phyloP scores from a whole-genome alignment of 306 rosid species.

The Notholithocarpus densiflorus region DNA sequence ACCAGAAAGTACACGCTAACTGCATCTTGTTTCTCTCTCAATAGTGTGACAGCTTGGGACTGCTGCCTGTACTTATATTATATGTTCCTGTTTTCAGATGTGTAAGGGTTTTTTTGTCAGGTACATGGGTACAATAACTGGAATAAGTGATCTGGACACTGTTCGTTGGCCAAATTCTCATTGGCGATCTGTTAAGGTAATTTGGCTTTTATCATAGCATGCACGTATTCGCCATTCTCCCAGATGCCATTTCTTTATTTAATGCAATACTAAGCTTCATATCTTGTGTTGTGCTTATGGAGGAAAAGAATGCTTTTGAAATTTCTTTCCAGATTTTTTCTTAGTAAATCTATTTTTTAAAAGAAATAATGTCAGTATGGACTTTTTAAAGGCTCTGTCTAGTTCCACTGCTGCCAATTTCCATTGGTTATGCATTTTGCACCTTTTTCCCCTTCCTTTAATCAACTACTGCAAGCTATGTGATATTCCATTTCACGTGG shows the following conservation, averaged over 20 bases:
- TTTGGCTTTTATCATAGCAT: background rate
- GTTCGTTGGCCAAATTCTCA: conserved; percentile 86
- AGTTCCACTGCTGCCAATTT: background rate
- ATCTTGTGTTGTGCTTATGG: background rate
- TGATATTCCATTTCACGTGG: background rate
- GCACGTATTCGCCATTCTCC: background rate
- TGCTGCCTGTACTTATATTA: conserved; percentile 9
- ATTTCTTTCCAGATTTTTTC: background rate
- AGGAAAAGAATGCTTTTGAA: background rate
- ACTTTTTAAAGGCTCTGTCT: background rate
- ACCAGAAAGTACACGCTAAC: background rate
- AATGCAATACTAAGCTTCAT: background rate
- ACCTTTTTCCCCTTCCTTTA: background rate
- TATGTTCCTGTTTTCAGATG: background rate
- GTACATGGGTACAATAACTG: conserved; percentile 94
- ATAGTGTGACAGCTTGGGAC: background rate
- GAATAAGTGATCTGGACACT: conserved; percentile 77
- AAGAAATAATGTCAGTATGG: background rate
- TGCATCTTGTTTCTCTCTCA: background rate
- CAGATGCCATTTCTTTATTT: conserved; percentile 6
- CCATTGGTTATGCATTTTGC: background rate
- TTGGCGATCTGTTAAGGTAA: conserved; percentile 90
- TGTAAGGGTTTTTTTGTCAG: conserved; percentile 30
- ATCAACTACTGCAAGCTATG: background rate
- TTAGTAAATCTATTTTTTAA: background rate